Evolutionary conservation across 768 basidiomycete species (phyloP).

Genomic region (Asterophora parasitica): DNA sequence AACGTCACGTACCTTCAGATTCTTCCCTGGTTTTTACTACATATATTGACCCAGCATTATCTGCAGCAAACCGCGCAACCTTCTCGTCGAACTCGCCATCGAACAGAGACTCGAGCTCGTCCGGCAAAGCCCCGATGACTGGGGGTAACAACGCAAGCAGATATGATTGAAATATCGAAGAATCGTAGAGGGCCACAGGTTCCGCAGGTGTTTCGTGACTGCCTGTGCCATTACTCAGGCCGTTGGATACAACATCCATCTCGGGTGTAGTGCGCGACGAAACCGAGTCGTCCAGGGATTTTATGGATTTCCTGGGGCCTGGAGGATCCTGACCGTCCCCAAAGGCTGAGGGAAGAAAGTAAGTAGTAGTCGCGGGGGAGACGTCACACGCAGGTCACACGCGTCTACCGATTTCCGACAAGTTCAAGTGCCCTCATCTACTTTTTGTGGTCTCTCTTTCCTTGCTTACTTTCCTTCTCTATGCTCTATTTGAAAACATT

Average conservation of each 20-base stretch:
- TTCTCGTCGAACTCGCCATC: conserved; percentile 73
- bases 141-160: conserved; percentile 72
- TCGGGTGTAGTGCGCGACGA: conserved; percentile 13
- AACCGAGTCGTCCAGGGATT: conserved; percentile 9
- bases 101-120: conserved; percentile 65
- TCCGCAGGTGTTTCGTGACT: conserved; percentile 23
- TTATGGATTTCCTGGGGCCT: conserved; percentile 10
- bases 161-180: conserved; percentile 66
- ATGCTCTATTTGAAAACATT: no score
- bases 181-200: conserved; percentile 49
- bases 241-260: conserved; percentile 24
- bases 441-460: no score
- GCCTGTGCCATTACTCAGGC: conserved; percentile 24
- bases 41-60: conserved; percentile 75
- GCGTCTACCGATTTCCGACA: no score
- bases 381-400: no score
- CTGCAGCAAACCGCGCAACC: conserved; percentile 69
- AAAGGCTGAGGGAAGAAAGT: conserved; percentile 12
- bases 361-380: conserved; percentile 21
- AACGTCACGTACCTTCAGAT: conserved; percentile 51
- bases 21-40: conserved; percentile 78
- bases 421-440: no score
- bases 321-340: conserved; percentile 14
- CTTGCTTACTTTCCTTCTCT: no score
- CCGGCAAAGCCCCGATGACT: conserved; percentile 64